These are phyloP conservation scores for Paramecium bursaria DNA, from an alignment of 73 alveolate species.

Conservation along the genomic window DNA sequence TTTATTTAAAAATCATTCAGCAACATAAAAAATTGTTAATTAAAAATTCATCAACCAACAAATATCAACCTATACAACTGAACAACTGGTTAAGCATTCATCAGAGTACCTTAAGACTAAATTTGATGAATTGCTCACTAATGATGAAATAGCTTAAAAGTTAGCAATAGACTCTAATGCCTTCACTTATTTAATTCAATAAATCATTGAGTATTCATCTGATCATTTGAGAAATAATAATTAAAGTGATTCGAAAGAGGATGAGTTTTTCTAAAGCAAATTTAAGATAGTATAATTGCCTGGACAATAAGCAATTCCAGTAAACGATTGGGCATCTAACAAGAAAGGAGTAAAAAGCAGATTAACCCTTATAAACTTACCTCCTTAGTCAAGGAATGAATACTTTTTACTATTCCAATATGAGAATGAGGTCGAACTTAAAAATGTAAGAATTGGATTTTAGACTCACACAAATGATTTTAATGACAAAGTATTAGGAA, in stretches of 20 bases:
- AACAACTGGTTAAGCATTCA: background rate
- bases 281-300: conserved; percentile 14
- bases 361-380: background rate
- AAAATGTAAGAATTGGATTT: conserved; percentile 12
- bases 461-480: conserved; percentile 20
- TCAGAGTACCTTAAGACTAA: background rate
- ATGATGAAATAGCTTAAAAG: background rate
- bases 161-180: background rate
- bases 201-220: background rate
- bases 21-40: too few species aligned
- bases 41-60: background rate
- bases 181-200: background rate
- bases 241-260: background rate
- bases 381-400: conserved; percentile 7
- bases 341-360: conserved; percentile 52
- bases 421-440: conserved; percentile 12
- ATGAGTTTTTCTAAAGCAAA: conserved; percentile 13
- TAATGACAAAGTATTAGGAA: conserved; percentile 29
- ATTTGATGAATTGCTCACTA: background rate
- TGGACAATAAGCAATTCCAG: conserved; percentile 1
- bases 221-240: background rate
- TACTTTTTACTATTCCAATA: conserved; percentile 15
- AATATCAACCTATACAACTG: background rate
- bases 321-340: conserved; percentile 31
- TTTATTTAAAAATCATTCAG: too few species aligned